Conservation (phyloP, 331 rosid species). For the Quercus phellos region DNA sequence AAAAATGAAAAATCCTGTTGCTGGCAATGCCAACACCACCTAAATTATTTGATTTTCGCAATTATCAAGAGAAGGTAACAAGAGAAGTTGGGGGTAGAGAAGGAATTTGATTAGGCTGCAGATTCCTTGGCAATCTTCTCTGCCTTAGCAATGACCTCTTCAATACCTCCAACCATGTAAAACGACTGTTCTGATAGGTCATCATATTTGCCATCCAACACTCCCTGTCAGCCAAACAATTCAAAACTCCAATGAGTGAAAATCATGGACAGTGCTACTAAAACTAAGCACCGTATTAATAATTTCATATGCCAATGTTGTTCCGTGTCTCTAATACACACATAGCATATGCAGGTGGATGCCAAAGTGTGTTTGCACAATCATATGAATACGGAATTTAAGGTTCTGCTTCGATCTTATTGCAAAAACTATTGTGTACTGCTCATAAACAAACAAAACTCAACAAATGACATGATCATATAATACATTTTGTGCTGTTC, state of each 20-base stretch:
- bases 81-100: background rate
- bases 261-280: background rate
- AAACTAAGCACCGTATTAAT: background rate
- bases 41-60: conserved; percentile 73
- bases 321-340: too few species aligned
- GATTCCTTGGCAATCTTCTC: conserved; percentile 93
- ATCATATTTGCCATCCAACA: conserved; percentile 93
- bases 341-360: background rate
- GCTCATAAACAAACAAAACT: background rate
- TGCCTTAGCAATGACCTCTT: conserved; percentile 92
- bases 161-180: conserved; percentile 99
- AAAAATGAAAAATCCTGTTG: conserved; percentile 33
- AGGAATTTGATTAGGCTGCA: conserved; percentile 37
- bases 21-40: conserved; percentile 46
- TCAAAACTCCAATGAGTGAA: background rate
- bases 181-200: conserved; percentile 90
- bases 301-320: background rate
- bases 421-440: too few species aligned
- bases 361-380: background rate
- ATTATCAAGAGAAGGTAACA: conserved; percentile 33
- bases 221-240: conserved; percentile 52
- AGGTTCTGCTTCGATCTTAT: too few species aligned
- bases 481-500: background rate
- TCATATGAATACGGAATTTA: background rate
- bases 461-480: background rate